phyloP scores from a whole-genome alignment of 345 rosid genomes.

The Salix purpurea region DNA sequence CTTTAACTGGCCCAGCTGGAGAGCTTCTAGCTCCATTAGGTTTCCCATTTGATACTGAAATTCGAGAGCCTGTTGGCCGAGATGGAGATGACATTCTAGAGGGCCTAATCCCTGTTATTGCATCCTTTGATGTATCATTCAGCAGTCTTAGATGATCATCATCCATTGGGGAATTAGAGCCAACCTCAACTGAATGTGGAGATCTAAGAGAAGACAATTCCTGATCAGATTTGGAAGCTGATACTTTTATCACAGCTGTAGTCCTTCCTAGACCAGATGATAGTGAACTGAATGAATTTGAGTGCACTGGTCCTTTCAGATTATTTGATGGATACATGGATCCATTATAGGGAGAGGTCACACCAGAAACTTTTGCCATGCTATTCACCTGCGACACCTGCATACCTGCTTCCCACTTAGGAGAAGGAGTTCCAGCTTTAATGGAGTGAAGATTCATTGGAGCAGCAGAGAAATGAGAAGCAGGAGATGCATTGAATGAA shows the following conservation, averaged over 20 bases:
- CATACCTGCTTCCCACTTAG: slow-evolving; percentile 58
- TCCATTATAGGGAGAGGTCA: slow-evolving; percentile 36
- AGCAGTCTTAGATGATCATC: slow-evolving; percentile 48
- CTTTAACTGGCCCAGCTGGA: slow-evolving; percentile 41
- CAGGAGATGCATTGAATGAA: slow-evolving; percentile 41
- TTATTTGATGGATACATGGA: slow-evolving; percentile 48
- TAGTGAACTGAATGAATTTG: slow-evolving; percentile 45
- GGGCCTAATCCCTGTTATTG: slow-evolving; percentile 37
- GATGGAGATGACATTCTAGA: slow-evolving; percentile 62
- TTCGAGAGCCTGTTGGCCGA: slow-evolving; percentile 37
- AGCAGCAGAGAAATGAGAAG: slow-evolving; percentile 49
- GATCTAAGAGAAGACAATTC: slow-evolving; percentile 70
- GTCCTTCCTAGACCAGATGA: slow-evolving; percentile 52
- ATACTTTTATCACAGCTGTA: slow-evolving; percentile 39
- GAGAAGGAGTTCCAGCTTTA: slow-evolving; percentile 47
- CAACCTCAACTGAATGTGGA: slow-evolving; percentile 45
- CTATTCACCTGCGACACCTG: slow-evolving; percentile 41
- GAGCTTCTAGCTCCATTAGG: slow-evolving; percentile 43
- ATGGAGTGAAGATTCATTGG: slow-evolving; percentile 37
- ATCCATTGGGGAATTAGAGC: slow-evolving; percentile 34
- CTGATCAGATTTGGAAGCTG: slow-evolving; percentile 77
- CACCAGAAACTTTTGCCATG: slow-evolving; percentile 31
- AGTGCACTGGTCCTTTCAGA: slow-evolving; percentile 44
- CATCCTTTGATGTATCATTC: slow-evolving; percentile 38
- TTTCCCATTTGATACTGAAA: slow-evolving; percentile 41